These are phyloP conservation scores for Xylaria sp. DNA, from an alignment of 2,329 filamentous ascomycete species.

Conservation along the genomic window DNA sequence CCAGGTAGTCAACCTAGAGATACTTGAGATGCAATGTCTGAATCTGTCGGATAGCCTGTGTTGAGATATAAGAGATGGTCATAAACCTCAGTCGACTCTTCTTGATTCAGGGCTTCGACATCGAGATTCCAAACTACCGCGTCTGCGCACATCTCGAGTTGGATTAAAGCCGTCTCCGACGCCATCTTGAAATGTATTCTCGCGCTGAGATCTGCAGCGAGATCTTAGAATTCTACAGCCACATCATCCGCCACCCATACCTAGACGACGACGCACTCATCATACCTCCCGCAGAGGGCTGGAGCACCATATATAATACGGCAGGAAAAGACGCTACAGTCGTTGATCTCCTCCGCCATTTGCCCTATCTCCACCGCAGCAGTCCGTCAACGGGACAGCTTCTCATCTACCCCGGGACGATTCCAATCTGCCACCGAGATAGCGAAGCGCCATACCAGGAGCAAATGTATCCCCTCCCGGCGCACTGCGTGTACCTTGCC, in stretches of 20 bases:
- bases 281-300: conserved; percentile 8
- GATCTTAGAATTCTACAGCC: not conserved
- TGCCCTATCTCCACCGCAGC: conserved; percentile 14
- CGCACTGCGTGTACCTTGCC: conserved; percentile 27
- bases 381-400: not conserved
- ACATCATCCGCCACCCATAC: not conserved
- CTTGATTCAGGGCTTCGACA: not conserved
- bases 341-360: conserved; percentile 19
- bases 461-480: conserved; percentile 11
- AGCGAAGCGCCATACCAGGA: not conserved
- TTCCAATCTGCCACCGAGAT: conserved; percentile 7
- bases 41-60: too few species aligned
- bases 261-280: not conserved
- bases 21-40: not conserved
- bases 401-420: conserved; percentile 7
- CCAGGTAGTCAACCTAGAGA: too few species aligned
- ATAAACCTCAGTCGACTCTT: too few species aligned
- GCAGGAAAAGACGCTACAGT: conserved; percentile 11
- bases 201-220: not conserved
- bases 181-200: not conserved
- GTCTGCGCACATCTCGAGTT: not conserved
- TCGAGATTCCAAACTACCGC: not conserved
- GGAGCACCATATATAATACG: conserved; percentile 2
- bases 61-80: too few species aligned
- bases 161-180: not conserved